Conservation (phyloP, 2,329 filamentous ascomycete genomes). For the Cercospora zeae-maydis region DNA sequence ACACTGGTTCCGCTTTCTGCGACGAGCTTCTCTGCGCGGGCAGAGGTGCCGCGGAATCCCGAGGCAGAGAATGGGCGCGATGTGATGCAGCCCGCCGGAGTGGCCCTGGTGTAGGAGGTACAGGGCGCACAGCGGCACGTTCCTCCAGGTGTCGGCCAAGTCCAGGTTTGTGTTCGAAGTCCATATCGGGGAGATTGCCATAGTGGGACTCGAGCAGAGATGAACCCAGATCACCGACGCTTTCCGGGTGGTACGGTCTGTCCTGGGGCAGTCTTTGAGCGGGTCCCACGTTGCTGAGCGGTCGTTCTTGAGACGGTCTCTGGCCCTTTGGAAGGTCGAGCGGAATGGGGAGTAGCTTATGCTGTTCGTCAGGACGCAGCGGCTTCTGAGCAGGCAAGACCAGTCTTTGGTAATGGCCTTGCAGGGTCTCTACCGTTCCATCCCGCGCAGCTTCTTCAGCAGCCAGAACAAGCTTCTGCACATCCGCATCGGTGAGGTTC, state of each 20-base stretch:
- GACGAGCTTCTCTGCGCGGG: background rate
- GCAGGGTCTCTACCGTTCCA: constrained; percentile 39
- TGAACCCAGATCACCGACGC: constrained; percentile 4
- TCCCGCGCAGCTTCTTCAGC: constrained; percentile 44
- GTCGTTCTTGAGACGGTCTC: background rate
- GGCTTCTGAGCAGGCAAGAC: constrained; percentile 1
- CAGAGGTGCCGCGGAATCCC: background rate
- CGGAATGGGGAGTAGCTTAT: constrained; percentile 1
- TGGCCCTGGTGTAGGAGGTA: background rate
- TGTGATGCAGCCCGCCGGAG: background rate
- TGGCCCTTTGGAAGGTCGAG: constrained; percentile 5
- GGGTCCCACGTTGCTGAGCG: background rate
- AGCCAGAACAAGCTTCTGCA: constrained; percentile 40
- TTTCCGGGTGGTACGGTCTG: background rate
- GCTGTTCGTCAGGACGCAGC: background rate
- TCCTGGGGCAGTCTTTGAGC: background rate
- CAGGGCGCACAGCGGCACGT: background rate
- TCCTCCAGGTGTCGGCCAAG: constrained; percentile 9
- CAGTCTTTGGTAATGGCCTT: constrained; percentile 27
- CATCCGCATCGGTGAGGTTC: constrained; percentile 39
- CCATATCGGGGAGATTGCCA: background rate
- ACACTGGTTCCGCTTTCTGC: background rate
- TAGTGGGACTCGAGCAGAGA: background rate
- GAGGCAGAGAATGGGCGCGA: background rate
- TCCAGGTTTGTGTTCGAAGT: constrained; percentile 5